These are phyloP conservation scores for Saccharomycopsis microspora DNA, from an alignment of 805 yeast species.

Conservation along the genomic window DNA sequence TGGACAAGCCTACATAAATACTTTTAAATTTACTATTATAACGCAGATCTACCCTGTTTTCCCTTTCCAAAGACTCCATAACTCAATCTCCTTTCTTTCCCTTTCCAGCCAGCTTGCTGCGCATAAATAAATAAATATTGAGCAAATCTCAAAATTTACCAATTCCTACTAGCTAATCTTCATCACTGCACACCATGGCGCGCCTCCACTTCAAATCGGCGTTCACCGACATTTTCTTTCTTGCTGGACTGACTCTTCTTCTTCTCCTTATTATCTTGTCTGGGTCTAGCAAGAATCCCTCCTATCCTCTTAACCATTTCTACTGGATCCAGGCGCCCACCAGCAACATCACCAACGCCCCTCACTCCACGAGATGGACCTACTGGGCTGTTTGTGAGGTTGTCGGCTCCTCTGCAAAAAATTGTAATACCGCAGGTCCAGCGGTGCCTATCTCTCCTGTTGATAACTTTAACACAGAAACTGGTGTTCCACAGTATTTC, in stretches of 20 bases:
- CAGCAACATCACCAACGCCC: slow-evolving; percentile 31
- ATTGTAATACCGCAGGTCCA: slow-evolving; percentile 47
- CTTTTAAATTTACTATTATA: too few relatives aligned
- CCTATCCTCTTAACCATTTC: slow-evolving; percentile 49
- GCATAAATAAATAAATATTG: too few relatives aligned
- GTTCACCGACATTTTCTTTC: slow-evolving; percentile 11
- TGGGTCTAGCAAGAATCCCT: slow-evolving; percentile 39
- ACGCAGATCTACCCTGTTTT: too few relatives aligned
- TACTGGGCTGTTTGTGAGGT: slow-evolving; percentile 53
- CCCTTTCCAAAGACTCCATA: too few relatives aligned
- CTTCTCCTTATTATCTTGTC: slow-evolving; percentile 51
- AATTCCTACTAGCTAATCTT: background rate
- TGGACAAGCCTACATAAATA: too few relatives aligned
- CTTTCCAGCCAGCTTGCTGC: too few relatives aligned
- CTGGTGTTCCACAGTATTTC: slow-evolving; percentile 26
- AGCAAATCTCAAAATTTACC: too few relatives aligned
- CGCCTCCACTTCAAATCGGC: slow-evolving; percentile 10
- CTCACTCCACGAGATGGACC: slow-evolving; percentile 63
- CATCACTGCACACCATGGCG: slow-evolving; percentile 29
- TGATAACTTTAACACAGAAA: slow-evolving; percentile 49
- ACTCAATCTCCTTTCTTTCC: too few relatives aligned
- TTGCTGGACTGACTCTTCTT: slow-evolving; percentile 25
- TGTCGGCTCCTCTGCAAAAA: slow-evolving; percentile 30
- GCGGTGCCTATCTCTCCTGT: slow-evolving; percentile 83
- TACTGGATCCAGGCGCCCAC: slow-evolving; percentile 81